A percentile compares a stretch with the other conserved stretches of the same genome.
Conservation (phyloP, 352 stramenopile genomes). For the Phytophthora tentaculata region DNA sequence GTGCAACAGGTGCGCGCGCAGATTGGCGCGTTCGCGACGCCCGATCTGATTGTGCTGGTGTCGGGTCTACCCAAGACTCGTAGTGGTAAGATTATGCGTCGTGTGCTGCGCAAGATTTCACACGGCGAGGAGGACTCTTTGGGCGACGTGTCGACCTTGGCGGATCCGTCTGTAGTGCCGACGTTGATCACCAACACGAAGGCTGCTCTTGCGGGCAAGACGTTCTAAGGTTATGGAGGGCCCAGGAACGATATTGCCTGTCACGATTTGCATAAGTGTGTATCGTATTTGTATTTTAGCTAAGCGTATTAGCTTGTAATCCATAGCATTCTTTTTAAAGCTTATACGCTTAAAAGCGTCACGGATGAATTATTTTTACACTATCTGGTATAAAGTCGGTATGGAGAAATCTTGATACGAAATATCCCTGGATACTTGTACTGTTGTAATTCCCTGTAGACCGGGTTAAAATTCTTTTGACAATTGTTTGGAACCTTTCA, state of each 20-base stretch:
- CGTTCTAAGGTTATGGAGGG: constrained; percentile 43
- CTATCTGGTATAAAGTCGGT: too few species aligned
- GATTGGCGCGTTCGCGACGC: constrained; percentile 97
- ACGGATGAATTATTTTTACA: too few species aligned
- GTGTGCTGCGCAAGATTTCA: constrained; percentile 98
- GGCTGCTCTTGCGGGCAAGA: constrained; percentile 66
- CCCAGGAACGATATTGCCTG: too few species aligned
- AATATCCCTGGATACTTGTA: too few species aligned
- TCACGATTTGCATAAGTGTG: too few species aligned
- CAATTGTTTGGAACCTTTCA: not conserved
- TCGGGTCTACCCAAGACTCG: constrained; percentile 94
- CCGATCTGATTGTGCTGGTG: constrained; percentile 95
- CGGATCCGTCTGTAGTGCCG: constrained; percentile 96
- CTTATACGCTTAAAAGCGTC: too few species aligned
- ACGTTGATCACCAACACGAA: constrained; percentile 92
- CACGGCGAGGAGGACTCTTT: constrained; percentile 94
- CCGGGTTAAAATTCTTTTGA: too few species aligned
- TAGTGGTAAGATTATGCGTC: constrained; percentile 98
- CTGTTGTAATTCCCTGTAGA: too few species aligned
- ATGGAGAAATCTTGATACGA: too few species aligned
- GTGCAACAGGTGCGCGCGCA: constrained; percentile 84
- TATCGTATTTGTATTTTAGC: constrained; percentile 20
- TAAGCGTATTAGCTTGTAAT: too few species aligned
- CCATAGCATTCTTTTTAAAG: too few species aligned
- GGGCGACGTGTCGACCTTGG: constrained; percentile 96